These are phyloP conservation scores for Drechslerella stenobrocha DNA, from an alignment of 2,329 filamentous ascomycete species.

Conservation along the genomic window DNA sequence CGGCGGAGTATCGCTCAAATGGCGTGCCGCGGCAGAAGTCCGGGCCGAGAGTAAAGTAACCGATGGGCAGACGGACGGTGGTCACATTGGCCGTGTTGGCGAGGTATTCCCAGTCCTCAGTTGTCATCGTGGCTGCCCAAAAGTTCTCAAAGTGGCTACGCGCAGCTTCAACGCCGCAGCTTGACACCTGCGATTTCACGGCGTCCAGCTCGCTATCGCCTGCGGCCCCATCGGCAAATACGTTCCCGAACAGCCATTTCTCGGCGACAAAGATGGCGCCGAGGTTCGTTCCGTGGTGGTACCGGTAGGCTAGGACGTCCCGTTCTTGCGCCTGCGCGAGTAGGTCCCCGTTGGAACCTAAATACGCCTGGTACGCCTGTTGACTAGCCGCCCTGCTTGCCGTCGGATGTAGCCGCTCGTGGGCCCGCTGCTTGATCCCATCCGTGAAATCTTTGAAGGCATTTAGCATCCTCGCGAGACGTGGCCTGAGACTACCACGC, in stretches of 20 bases:
- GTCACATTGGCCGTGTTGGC: slow-evolving; percentile 61
- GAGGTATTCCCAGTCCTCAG: slow-evolving; percentile 62
- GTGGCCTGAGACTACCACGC: slow-evolving; percentile 7
- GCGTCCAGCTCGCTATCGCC: slow-evolving; percentile 61
- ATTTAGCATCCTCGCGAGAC: slow-evolving; percentile 21
- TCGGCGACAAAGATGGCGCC: slow-evolving; percentile 66
- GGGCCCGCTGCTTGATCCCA: slow-evolving; percentile 31
- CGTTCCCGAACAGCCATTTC: slow-evolving; percentile 61
- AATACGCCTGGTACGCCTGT: background rate
- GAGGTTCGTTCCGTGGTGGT: slow-evolving; percentile 65
- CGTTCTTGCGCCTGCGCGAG: slow-evolving; percentile 53
- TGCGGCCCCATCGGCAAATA: slow-evolving; percentile 58
- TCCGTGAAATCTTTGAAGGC: slow-evolving; percentile 36
- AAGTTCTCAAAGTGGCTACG: slow-evolving; percentile 61
- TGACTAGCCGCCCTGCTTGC: background rate
- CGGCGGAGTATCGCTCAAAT: slow-evolving; percentile 58
- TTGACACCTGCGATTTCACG: slow-evolving; percentile 57
- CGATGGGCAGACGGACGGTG: slow-evolving; percentile 65
- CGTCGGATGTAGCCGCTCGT: slow-evolving; percentile 1
- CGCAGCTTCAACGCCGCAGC: slow-evolving; percentile 59
- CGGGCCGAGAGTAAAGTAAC: slow-evolving; percentile 63
- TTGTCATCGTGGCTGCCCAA: slow-evolving; percentile 61
- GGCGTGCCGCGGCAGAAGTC: slow-evolving; percentile 60
- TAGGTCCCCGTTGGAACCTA: slow-evolving; percentile 6
- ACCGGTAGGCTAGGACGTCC: slow-evolving; percentile 62